Evolutionary conservation across 345 rosid genomes (phyloP), one percentile per base, ranked within the genome.

Genomic region (Salix caprea): DNA sequence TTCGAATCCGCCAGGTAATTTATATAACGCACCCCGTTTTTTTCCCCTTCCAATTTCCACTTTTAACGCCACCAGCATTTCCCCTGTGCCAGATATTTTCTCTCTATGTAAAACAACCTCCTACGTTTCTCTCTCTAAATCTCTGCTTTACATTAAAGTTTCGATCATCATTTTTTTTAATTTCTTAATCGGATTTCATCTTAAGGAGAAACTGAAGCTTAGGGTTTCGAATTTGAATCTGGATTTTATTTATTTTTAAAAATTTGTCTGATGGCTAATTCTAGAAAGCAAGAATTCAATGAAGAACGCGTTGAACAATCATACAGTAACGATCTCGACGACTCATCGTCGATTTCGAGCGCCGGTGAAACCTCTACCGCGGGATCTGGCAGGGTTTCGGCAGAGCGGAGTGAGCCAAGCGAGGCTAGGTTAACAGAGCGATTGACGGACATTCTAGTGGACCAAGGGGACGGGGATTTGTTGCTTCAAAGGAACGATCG

Each of bases 391-490:
- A 56, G 68, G 37, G 68, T 34, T n/a, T 78, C 84, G 64, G 28
- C 77, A 39, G 83, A 65, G 60, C 78, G 83, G 73, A 66, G 44
- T 34, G 92, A 77, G 74, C 61, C 65, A 72, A 66, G 39, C 37
- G 93, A 77, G 74, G 65, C 62, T 30, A 87, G 87, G 28, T 76
- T 85, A 65, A 70, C 92, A 81, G 94, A 88, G 83, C 86, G 91
- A 39, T 85, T 89, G 89, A 79, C 89, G 76, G 89, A 88, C 62
- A 75, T 82, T n/a, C 69, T 86, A 8, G 86, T 80, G 39, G 90
- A 80, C 14, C 85, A 86, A 28, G 87, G 85, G 64, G 91, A 87
- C 36, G 88, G 90, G 32, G 98, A 90, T 74, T 89, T 90, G 87
- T 46, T 92, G 81, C 82, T 91, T 73, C 93, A 90, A 24, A 79